Base-by-base conservation (phyloP, 2,329 filamentous ascomycete genomes). In the Thyridium curvatum region DNA sequence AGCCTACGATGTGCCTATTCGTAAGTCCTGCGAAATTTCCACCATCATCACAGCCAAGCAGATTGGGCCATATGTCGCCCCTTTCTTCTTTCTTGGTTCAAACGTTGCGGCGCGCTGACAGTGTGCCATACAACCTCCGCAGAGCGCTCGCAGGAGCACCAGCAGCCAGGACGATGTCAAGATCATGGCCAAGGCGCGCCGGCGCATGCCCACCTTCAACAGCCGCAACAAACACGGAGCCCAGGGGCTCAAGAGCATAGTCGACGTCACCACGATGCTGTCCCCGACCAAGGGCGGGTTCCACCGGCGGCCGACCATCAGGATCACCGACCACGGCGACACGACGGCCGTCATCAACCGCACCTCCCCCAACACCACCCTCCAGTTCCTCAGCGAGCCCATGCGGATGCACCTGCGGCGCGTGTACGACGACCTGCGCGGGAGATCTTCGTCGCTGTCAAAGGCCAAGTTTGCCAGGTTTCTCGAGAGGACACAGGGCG, bases 401-500 rank as follows among this genome's bases (percentile, higher is more conserved):
- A 69, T 79, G 42, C 65, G 69, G 45, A 65, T 61, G 21, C 65
- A 71, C 37, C 54, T 81, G 16, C 56, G 64, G 38, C 58, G 57
- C 32, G 53, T 77, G 21, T 81, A 71, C 51, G 55, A 70, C 28
- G 52, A 60, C 1, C 44, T 77, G 28, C 62, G 69, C 34, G 61
- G 57, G 6, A 44, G 53, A 12, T 55, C 61, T 18, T 47, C 43
- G 30, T 50, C 44, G 2, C 47, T 73, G 9, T 52, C 61, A 4
- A 54, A 57, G 12, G 59, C 61, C 8, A 58, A 59, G 26, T 68
- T 81, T 39, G 50, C 55, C 21, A 49, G 50, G 4, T 82, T 80
- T 52, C 53, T 82, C n/a, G 56, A 61, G 29, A 51, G 56, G 2
- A 61, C 61, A 2, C 77, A 82, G 49, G 66, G 67, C 26, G 70